A percentile compares a stretch with the other conserved stretches of the same genome.
Conservation (phyloP, 805 yeast species). For the Pichia thaimueangensis region DNA sequence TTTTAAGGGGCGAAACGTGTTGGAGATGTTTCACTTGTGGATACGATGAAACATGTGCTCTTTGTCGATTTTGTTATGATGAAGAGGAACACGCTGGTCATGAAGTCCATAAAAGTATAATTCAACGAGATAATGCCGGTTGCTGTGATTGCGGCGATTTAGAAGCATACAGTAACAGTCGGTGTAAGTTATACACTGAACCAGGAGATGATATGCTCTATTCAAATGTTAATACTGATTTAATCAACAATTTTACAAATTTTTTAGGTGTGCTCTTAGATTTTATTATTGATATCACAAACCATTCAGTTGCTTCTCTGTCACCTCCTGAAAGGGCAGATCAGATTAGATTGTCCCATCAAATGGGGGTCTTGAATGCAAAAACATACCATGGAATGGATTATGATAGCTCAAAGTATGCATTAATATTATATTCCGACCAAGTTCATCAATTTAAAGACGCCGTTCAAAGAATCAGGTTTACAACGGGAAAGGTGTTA, state of each 20-base stretch:
- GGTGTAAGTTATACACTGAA: constrained; percentile 39
- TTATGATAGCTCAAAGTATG: constrained; percentile 42
- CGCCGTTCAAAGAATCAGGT: constrained; percentile 57
- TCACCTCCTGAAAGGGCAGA: constrained; percentile 20
- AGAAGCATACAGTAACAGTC: constrained; percentile 64
- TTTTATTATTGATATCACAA: constrained; percentile 55
- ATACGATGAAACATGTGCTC: constrained; percentile 75
- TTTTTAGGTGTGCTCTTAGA: constrained; percentile 48
- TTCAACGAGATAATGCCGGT: constrained; percentile 64
- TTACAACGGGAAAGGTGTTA: constrained; percentile 55
- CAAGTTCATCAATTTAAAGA: constrained; percentile 70
- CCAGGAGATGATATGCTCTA: neutral
- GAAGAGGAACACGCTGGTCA: constrained; percentile 69
- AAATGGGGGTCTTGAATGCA: constrained; percentile 25
- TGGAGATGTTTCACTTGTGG: constrained; percentile 74
- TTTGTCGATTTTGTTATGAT: constrained; percentile 72
- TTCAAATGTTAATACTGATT: constrained; percentile 36
- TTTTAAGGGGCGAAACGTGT: constrained; percentile 74
- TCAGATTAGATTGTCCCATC: constrained; percentile 24
- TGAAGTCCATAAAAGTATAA: constrained; percentile 55
- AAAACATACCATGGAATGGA: constrained; percentile 40
- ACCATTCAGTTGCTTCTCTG: constrained; percentile 38
- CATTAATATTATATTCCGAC: constrained; percentile 67
- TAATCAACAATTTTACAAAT: constrained; percentile 26
- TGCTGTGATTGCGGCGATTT: constrained; percentile 88